Evolutionary conservation across 2,329 filamentous ascomycete genomes (phyloP), one percentile per base, ranked within the genome.

Genomic region (Aplosporella prunicola): DNA sequence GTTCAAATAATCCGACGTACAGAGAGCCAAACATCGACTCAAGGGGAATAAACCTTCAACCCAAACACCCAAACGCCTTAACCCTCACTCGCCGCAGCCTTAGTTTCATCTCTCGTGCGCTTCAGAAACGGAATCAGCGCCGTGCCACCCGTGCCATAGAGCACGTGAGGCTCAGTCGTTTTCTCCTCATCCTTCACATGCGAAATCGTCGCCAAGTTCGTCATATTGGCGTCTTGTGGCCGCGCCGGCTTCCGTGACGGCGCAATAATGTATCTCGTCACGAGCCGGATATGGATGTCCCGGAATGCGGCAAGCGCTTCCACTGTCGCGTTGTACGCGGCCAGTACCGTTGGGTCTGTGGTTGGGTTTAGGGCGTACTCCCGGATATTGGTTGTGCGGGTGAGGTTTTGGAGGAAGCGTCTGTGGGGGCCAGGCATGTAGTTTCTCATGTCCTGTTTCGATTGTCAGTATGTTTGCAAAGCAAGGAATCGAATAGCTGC

Each of bases 381-480:
- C 4, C 68, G 65, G 18, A 73, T 57, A 29, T 68, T 69, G 6
- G 65, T 58, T 10, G 62, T 57, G 3, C 52, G 49, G 17, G 58
- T 53, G n/a, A 73, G 50, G 9, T 65, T 58, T 18, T 66, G 56
- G 5, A 74, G 49, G 45, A 73, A 72, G n/a, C 62, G 54, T 13
- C 64, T 60, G 43, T 74, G 70, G 4, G 64, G 60, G 0, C 66
- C 65, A 3, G 69, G 70, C 70, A 74, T 74, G 44, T 74, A 74
- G 9, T 60, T 56, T 7, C 69, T 60, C 68, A 73, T 72, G 47
- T 72, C 67, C 48, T 66, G 36, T 11, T 49, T 40, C n/a, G n/a
- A n/a, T n/a, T n/a, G n/a, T n/a, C n/a, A n/a, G n/a, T n/a, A n/a
- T n/a, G n/a, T n/a, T n/a, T n/a, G n/a, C n/a, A n/a, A n/a, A n/a